These are phyloP conservation scores for Cladosporium velox DNA, from an alignment of 2,329 filamentous ascomycete genomes.

Conservation along the genomic window DNA sequence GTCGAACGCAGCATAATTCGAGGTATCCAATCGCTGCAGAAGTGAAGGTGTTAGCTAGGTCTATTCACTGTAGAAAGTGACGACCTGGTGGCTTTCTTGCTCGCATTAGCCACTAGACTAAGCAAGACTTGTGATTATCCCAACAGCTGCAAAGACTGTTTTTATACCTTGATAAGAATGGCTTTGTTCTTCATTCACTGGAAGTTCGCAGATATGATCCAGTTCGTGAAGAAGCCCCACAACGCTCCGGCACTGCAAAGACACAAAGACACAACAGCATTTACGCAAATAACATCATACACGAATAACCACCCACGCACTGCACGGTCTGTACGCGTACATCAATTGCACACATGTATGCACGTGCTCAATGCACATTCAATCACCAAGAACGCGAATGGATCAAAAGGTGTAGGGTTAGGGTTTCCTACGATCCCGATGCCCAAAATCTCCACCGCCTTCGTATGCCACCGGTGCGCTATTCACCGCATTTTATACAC, in stretches of 20 bases:
- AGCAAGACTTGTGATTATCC: not conserved
- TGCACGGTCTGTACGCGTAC: not conserved
- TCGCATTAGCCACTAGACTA: not conserved
- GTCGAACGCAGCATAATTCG: not conserved
- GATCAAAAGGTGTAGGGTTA: not conserved
- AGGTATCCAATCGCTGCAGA: not conserved
- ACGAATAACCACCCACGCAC: not conserved
- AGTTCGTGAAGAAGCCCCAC: not conserved
- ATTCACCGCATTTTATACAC: not conserved
- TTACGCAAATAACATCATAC: not conserved
- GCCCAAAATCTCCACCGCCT: slow-evolving; percentile 6
- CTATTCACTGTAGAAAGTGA: not conserved
- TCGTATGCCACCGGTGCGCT: slow-evolving; percentile 2
- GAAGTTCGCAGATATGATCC: not conserved
- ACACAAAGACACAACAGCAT: not conserved
- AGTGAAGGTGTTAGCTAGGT: slow-evolving; percentile 5
- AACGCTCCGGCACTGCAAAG: not conserved
- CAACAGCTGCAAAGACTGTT: not conserved
- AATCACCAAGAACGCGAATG: not conserved
- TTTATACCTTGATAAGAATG: not conserved
- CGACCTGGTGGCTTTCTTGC: slow-evolving; percentile 4
- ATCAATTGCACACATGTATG: not conserved
- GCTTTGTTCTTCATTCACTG: not conserved
- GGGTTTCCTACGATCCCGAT: not conserved
- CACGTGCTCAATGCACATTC: not conserved